Evolutionary conservation across 2,329 filamentous ascomycete genomes (phyloP).

Genomic region (Penicillium sp.): DNA sequence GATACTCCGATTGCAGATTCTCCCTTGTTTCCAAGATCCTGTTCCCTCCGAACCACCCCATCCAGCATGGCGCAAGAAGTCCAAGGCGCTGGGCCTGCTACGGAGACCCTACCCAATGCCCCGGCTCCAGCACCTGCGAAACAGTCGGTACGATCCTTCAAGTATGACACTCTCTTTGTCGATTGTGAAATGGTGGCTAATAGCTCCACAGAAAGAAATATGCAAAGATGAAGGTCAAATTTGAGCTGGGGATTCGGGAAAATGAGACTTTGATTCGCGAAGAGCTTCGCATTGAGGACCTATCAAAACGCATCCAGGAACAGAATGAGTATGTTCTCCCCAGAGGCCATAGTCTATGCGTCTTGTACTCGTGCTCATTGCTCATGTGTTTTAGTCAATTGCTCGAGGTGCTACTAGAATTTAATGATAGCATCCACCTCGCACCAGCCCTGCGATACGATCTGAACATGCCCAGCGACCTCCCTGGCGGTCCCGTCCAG

Average conservation of each 20-base stretch:
- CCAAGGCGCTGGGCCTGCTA: constrained; percentile 24
- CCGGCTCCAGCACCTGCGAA: constrained; percentile 38
- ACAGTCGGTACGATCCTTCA: constrained; percentile 62
- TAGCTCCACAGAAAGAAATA: constrained; percentile 68
- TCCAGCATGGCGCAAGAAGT: constrained; percentile 34
- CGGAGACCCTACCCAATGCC: constrained; percentile 32
- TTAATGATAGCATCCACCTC: constrained; percentile 79
- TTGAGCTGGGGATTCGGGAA: constrained; percentile 73
- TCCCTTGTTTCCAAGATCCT: constrained; percentile 1
- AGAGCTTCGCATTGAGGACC: constrained; percentile 73
- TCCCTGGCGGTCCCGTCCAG: constrained; percentile 46
- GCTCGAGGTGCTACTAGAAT: constrained; percentile 78
- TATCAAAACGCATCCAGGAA: constrained; percentile 75
- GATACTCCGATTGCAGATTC: constrained; percentile 5
- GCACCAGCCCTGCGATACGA: constrained; percentile 69
- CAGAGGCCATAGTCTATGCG: background rate
- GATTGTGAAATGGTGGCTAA: constrained; percentile 12
- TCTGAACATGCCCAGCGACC: constrained; percentile 46
- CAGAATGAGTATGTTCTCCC: constrained; percentile 73
- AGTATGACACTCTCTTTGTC: constrained; percentile 38
- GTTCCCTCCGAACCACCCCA: constrained; percentile 1
- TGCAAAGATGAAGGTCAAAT: constrained; percentile 73
- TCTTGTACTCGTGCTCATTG: background rate
- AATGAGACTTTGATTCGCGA: constrained; percentile 59
- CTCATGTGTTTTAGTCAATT: constrained; percentile 59